These are phyloP conservation scores for Penicillium sp. DNA, from an alignment of 2,329 filamentous ascomycete species.

Conservation along the genomic window DNA sequence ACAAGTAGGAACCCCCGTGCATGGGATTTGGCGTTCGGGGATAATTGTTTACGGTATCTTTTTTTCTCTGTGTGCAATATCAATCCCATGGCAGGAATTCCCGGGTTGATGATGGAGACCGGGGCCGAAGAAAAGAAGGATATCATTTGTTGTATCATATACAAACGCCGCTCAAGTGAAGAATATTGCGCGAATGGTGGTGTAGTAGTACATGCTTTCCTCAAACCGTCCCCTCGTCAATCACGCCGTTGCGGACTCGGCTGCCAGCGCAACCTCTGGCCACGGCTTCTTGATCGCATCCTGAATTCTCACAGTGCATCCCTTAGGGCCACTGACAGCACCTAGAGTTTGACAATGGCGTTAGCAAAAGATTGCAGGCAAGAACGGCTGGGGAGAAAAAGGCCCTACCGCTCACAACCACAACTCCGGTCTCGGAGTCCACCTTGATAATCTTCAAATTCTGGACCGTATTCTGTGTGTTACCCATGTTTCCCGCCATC, in stretches of 20 bases:
- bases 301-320: conserved; percentile 75
- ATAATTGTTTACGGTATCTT: conserved; percentile 10
- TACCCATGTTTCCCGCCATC: conserved; percentile 96
- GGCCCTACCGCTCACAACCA: conserved; percentile 72
- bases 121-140: conserved; percentile 25
- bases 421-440: conserved; percentile 77
- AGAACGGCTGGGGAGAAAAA: background rate
- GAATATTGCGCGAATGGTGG: conserved; percentile 28
- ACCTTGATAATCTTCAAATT: conserved; percentile 86
- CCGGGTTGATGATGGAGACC: background rate
- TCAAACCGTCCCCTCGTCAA: conserved; percentile 6
- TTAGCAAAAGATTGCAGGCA: conserved; percentile 9
- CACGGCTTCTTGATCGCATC: conserved; percentile 86
- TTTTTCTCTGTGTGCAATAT: conserved; percentile 1
- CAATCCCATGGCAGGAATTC: background rate
- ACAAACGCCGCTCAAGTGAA: conserved; percentile 37
- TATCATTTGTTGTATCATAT: conserved; percentile 41
- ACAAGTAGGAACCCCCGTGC: conserved; percentile 21
- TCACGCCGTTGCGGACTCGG: conserved; percentile 18
- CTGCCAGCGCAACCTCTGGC: conserved; percentile 47
- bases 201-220: conserved; percentile 38
- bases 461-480: conserved; percentile 80
- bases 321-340: conserved; percentile 80
- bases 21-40: conserved; percentile 23
- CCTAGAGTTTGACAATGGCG: conserved; percentile 37